Conservation (phyloP, 2,329 filamentous ascomycete species). For the Tolypocladium paradoxum region DNA sequence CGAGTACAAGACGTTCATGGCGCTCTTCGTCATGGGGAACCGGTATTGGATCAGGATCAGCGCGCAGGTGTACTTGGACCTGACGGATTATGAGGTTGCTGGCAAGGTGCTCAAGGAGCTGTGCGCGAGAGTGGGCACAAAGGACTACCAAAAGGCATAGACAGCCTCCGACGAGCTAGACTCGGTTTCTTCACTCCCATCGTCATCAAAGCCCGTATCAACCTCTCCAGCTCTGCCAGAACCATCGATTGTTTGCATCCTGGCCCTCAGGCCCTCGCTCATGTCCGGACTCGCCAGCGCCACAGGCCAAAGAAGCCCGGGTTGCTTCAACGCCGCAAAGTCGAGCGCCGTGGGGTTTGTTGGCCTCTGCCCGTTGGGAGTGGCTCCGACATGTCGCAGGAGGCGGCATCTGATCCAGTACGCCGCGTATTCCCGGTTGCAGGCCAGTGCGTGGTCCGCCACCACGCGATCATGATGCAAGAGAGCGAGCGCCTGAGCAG, state of each 20-base stretch:
- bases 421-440: not conserved
- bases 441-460: not conserved
- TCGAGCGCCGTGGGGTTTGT: not conserved
- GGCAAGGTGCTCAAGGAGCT: constrained; percentile 45
- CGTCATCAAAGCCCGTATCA: too few relatives aligned
- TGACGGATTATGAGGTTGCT: constrained; percentile 65
- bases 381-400: not conserved
- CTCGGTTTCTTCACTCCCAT: too few relatives aligned
- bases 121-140: constrained; percentile 27
- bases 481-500: not conserved
- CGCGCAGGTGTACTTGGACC: constrained; percentile 75
- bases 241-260: too few relatives aligned
- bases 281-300: not conserved
- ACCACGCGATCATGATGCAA: not conserved
- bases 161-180: too few relatives aligned
- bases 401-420: not conserved
- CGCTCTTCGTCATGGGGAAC: constrained; percentile 48
- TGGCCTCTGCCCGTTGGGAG: not conserved
- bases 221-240: too few relatives aligned
- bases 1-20: constrained; percentile 62
- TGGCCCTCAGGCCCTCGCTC: not conserved
- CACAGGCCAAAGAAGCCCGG: not conserved
- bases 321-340: not conserved
- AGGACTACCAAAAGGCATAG: constrained; percentile 17
- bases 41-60: constrained; percentile 64